Conservation (phyloP, 768 basidiomycete genomes). For the Tylopilus cervinicoccineus region DNA sequence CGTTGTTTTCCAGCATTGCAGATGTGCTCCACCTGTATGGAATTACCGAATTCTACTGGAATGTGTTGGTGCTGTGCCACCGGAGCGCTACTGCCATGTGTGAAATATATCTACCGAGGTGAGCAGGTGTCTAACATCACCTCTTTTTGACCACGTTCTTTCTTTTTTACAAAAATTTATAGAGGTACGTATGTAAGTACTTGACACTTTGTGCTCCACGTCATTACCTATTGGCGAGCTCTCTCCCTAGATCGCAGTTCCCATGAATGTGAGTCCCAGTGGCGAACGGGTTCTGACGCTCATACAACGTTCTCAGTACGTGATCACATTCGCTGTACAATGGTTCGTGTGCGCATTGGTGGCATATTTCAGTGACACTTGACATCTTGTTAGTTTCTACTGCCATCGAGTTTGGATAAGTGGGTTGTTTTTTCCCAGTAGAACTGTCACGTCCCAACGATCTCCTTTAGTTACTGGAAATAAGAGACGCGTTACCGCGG, state of each 20-base stretch:
- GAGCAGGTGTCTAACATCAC: not conserved
- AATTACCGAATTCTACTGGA: slow-evolving; percentile 3
- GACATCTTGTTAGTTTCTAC: slow-evolving; percentile 7
- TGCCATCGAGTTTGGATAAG: slow-evolving; percentile 21
- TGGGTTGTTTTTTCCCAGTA: not conserved
- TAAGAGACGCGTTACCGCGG: not conserved
- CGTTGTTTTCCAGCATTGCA: slow-evolving; percentile 1
- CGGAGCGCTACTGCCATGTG: too few relatives aligned
- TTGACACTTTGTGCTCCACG: too few relatives aligned
- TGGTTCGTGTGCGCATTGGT: not conserved
- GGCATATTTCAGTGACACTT: not conserved
- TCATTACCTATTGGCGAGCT: not conserved
- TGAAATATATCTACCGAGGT: slow-evolving; percentile 16
- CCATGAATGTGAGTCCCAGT: slow-evolving; percentile 7
- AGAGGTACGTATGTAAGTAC: slow-evolving; percentile 13
- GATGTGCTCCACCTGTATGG: slow-evolving; percentile 8
- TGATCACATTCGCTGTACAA: not conserved
- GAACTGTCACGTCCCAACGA: not conserved
- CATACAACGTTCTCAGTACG: not conserved
- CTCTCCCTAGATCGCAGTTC: not conserved
- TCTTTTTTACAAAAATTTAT: not conserved
- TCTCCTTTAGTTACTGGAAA: slow-evolving; percentile 1
- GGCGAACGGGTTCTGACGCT: not conserved
- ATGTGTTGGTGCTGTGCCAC: slow-evolving; percentile 4
- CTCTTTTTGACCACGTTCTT: not conserved